phyloP scores from a whole-genome alignment of 176 grass and related monocot genomes.

The Elymus sibiricus region DNA sequence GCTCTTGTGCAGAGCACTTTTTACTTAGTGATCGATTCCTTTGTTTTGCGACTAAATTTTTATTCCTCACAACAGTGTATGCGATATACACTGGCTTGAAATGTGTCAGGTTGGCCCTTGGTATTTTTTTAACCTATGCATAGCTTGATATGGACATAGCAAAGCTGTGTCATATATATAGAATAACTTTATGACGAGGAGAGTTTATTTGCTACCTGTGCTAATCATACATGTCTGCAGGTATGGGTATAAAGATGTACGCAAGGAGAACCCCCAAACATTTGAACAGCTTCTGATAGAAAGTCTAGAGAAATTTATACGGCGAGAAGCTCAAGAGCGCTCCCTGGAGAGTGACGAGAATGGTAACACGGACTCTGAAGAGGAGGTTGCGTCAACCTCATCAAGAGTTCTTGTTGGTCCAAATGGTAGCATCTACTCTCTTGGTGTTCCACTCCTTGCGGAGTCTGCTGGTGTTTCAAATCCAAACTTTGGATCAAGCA shows the following conservation, averaged over 20 bases:
- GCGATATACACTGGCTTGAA: too few species aligned
- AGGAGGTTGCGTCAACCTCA: slow-evolving; percentile 37
- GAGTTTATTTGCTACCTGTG: not conserved
- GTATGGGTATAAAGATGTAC: slow-evolving; percentile 96
- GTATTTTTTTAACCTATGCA: not conserved
- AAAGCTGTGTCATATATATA: not conserved
- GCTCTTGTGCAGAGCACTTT: not conserved
- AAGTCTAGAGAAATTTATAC: slow-evolving; percentile 88
- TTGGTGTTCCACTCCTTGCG: slow-evolving; percentile 55
- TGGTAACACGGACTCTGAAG: slow-evolving; percentile 55
- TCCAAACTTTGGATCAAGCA: slow-evolving; percentile 45
- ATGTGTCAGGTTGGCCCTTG: too few species aligned
- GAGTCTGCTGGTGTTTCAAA: slow-evolving; percentile 28
- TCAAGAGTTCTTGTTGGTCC: slow-evolving; percentile 78
- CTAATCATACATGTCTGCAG: slow-evolving; percentile 43
- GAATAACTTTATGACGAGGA: not conserved
- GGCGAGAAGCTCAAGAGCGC: slow-evolving; percentile 91
- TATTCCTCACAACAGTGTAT: too few species aligned
- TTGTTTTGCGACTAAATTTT: too few species aligned
- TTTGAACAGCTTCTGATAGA: slow-evolving; percentile 92
- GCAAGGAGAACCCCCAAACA: slow-evolving; percentile 73
- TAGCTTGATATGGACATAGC: not conserved
- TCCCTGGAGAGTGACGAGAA: slow-evolving; percentile 80
- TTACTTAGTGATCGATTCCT: too few species aligned
- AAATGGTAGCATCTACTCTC: slow-evolving; percentile 62